These are phyloP conservation scores for Theileria parva DNA, from an alignment of 169 alveolate genomes.

Conservation along the genomic window DNA sequence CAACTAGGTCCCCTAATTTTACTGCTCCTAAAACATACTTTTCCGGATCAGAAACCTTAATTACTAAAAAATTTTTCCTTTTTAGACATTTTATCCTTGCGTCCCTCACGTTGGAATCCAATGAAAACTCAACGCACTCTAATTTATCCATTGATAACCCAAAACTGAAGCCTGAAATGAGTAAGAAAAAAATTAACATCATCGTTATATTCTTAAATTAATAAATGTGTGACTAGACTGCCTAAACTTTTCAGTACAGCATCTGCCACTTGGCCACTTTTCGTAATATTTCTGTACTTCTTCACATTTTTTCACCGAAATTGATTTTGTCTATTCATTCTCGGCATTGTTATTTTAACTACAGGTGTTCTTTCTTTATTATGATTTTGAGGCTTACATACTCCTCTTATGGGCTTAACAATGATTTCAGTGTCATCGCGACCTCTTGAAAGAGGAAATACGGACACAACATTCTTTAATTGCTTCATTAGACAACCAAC, in stretches of 20 bases:
- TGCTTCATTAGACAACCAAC: background rate
- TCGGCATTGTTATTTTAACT: slow-evolving; percentile 21
- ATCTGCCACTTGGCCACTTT: slow-evolving; percentile 12
- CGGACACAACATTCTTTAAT: slow-evolving; percentile 2
- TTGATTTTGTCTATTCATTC: background rate
- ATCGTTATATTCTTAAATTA: background rate
- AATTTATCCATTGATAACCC: background rate
- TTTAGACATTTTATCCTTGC: background rate
- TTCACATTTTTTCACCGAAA: background rate
- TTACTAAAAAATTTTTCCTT: background rate
- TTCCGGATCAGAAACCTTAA: slow-evolving; percentile 1
- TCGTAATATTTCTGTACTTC: background rate
- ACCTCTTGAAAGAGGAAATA: slow-evolving; percentile 16
- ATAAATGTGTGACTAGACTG: background rate
- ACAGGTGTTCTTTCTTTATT: slow-evolving; percentile 3
- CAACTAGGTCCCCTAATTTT: slow-evolving; percentile 23
- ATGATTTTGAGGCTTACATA: background rate
- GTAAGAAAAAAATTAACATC: background rate
- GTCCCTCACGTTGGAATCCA: background rate
- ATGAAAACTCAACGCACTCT: background rate
- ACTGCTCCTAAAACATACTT: slow-evolving; percentile 32
- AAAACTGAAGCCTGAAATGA: background rate
- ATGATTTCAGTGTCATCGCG: slow-evolving; percentile 30
- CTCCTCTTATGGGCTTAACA: slow-evolving; percentile 19
- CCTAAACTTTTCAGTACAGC: background rate